Conservation (phyloP, 2,329 filamentous ascomycete species). For the Trichoderma polysporum region DNA sequence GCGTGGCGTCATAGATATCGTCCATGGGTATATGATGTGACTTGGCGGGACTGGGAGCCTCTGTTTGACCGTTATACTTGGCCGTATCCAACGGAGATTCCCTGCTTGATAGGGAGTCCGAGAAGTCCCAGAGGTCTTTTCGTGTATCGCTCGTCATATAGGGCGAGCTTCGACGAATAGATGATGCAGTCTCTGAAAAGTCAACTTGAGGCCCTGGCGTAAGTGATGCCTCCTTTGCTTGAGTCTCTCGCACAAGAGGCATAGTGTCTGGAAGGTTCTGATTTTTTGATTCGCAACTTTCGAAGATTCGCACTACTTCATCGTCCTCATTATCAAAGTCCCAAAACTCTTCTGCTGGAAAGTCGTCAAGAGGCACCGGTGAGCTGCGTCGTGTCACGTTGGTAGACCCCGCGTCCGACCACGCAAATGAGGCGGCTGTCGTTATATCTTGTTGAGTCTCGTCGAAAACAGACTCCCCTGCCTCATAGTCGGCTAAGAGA, state of each 20-base stretch:
- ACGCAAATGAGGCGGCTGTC: conserved; percentile 25
- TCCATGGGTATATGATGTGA: conserved; percentile 29
- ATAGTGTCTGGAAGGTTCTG: conserved; percentile 34
- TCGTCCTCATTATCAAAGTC: conserved; percentile 28
- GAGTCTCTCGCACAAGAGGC: conserved; percentile 26
- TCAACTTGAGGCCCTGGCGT: conserved; percentile 25
- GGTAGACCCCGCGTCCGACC: conserved; percentile 33
- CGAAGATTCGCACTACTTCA: conserved; percentile 29
- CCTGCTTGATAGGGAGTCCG: conserved; percentile 18
- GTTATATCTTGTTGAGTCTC: conserved; percentile 16
- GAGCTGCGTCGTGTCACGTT: conserved; percentile 35
- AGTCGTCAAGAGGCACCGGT: conserved; percentile 25
- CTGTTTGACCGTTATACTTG: not conserved
- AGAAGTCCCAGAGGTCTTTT: conserved; percentile 25
- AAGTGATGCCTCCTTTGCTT: not conserved
- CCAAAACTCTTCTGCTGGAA: conserved; percentile 23
- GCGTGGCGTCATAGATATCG: conserved; percentile 32
- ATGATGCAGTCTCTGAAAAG: conserved; percentile 40
- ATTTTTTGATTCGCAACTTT: conserved; percentile 28
- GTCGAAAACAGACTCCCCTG: not conserved
- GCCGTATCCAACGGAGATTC: not conserved
- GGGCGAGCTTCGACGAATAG: conserved; percentile 35
- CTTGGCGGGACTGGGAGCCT: not conserved
- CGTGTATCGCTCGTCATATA: conserved; percentile 15
- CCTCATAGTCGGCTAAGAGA: not conserved